Conservation (phyloP, 805 yeast genomes). For the Teunomyces kruisii region DNA sequence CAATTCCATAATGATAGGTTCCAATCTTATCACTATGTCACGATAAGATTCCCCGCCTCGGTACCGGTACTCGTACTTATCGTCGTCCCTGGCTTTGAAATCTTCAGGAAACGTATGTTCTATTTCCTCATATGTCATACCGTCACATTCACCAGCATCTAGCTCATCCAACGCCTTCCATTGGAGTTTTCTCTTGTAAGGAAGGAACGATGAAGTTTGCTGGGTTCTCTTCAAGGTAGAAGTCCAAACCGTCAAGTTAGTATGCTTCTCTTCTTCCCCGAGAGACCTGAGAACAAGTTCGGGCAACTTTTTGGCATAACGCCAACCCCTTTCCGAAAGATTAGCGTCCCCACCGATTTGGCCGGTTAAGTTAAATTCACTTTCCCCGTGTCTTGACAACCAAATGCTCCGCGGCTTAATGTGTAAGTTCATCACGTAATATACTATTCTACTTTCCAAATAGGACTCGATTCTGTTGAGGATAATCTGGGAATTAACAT, state of each 20-base stretch:
- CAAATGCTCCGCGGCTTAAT: constrained; percentile 90
- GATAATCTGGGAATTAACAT: constrained; percentile 84
- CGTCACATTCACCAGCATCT: constrained; percentile 98
- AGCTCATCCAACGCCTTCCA: constrained; percentile 98
- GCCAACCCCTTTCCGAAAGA: constrained; percentile 77
- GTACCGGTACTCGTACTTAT: constrained; percentile 93
- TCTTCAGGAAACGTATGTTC: constrained; percentile 86
- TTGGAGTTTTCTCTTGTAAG: constrained; percentile 71
- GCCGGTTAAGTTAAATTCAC: constrained; percentile 87
- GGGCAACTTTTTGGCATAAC: constrained; percentile 81
- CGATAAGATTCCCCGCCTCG: constrained; percentile 97
- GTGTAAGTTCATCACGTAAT: constrained; percentile 93
- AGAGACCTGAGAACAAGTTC: constrained; percentile 66
- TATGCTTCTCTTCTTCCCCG: constrained; percentile 52
- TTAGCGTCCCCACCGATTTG: constrained; percentile 95
- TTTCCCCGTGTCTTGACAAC: constrained; percentile 95
- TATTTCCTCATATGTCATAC: constrained; percentile 89
- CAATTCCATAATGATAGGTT: constrained; percentile 97
- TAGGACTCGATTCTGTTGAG: constrained; percentile 86
- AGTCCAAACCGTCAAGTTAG: constrained; percentile 86
- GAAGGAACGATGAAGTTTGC: constrained; percentile 82
- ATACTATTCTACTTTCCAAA: constrained; percentile 88
- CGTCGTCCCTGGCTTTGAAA: constrained; percentile 91
- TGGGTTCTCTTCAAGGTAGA: constrained; percentile 89
- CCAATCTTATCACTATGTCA: constrained; percentile 91